phyloP scores from a whole-genome alignment of 768 basidiomycete genomes.

The Auricularia heimuer region DNA sequence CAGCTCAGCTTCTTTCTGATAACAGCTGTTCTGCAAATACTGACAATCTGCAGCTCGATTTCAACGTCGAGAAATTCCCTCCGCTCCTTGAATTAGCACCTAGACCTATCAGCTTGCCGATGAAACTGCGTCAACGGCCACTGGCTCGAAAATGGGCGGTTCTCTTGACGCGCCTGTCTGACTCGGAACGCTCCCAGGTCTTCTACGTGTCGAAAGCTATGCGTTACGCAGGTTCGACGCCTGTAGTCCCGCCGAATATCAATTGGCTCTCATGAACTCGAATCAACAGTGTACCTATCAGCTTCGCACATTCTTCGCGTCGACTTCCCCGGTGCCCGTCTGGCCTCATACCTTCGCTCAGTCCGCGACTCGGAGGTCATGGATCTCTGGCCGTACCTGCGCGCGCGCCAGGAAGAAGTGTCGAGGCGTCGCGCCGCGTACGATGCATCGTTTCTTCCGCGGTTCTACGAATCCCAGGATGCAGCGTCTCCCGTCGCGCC shows the following conservation, averaged over 20 bases:
- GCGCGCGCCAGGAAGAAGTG: conserved; percentile 37
- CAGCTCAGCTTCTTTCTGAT: conserved; percentile 16
- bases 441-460: conserved; percentile 40
- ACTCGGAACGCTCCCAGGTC: conserved; percentile 35
- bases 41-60: background rate
- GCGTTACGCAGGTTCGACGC: conserved; percentile 47
- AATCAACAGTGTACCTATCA: conserved; percentile 47
- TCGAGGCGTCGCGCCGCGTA: conserved; percentile 29
- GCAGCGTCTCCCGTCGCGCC: conserved; percentile 27
- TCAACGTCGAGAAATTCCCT: background rate
- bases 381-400: conserved; percentile 68
- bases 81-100: background rate
- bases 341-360: conserved; percentile 28
- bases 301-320: conserved; percentile 39
- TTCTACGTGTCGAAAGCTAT: conserved; percentile 48
- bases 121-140: conserved; percentile 48
- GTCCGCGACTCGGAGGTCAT: conserved; percentile 35
- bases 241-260: background rate
- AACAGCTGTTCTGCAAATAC: background rate
- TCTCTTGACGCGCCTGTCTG: conserved; percentile 39
- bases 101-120: conserved; percentile 41
- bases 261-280: conserved; percentile 4
- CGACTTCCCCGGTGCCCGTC: conserved; percentile 41
- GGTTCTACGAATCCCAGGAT: conserved; percentile 19
- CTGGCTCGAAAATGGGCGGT: conserved; percentile 42